Conservation (phyloP, 441 rosid genomes). For the Gossypium gossypioides region DNA sequence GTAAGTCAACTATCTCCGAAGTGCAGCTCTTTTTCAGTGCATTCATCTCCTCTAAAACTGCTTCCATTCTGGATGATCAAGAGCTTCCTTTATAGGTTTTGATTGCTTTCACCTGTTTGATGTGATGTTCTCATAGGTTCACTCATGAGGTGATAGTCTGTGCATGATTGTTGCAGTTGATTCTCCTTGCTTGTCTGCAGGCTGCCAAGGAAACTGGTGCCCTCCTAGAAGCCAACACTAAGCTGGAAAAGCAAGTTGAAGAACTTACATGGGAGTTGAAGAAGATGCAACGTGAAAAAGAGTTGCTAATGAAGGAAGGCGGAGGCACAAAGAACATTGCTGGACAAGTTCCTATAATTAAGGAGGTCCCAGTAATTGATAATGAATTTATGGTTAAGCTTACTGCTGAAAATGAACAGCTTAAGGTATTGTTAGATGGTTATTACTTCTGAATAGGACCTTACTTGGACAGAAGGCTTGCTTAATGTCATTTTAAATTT, state of each 20-base stretch:
- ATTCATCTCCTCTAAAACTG: background rate
- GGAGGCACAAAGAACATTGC: conserved; percentile 33
- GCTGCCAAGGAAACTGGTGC: conserved; percentile 93
- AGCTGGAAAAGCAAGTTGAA: conserved; percentile 84
- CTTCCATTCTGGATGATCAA: background rate
- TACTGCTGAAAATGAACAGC: conserved; percentile 67
- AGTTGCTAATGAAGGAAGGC: conserved; percentile 32
- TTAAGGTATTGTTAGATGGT: conserved; percentile 42
- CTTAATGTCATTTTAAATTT: background rate
- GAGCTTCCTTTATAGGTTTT: background rate
- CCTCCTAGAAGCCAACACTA: conserved; percentile 79
- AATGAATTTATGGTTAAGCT: conserved; percentile 47
- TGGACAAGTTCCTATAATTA: conserved; percentile 28
- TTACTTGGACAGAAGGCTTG: background rate
- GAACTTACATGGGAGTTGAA: conserved; percentile 67
- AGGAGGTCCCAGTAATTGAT: conserved; percentile 48
- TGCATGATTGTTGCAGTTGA: conserved; percentile 1
- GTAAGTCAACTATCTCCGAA: background rate
- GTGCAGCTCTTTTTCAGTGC: background rate
- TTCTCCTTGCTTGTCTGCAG: conserved; percentile 28
- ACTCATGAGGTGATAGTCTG: background rate
- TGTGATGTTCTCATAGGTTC: conserved; percentile 10
- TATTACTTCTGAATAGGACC: conserved; percentile 12
- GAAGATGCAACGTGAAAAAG: conserved; percentile 46
- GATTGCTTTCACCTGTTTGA: background rate